phyloP scores from a whole-genome alignment of 176 grass and related monocot species.

The Zoysia japonica region DNA sequence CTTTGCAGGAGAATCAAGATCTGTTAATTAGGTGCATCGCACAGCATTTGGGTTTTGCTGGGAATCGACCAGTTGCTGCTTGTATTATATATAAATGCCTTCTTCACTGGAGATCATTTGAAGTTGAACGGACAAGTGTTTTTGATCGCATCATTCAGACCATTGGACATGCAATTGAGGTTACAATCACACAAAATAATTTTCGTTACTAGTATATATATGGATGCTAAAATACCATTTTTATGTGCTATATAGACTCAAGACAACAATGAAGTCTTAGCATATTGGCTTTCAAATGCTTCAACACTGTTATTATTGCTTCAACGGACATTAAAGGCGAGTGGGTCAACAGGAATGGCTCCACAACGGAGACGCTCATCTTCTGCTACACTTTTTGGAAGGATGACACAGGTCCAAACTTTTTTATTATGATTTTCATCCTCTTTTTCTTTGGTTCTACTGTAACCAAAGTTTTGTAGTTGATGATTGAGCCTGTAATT shows the following conservation, averaged over 20 bases:
- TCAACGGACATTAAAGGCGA: slow-evolving; percentile 90
- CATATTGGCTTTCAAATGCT: slow-evolving; percentile 98
- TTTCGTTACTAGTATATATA: slow-evolving; percentile 22
- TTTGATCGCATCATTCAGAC: slow-evolving; percentile 99
- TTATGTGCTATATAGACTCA: slow-evolving; percentile 73
- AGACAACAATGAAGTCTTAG: slow-evolving; percentile 92
- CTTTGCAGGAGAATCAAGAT: slow-evolving; percentile 93
- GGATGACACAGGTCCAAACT: slow-evolving; percentile 84
- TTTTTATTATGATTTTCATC: not conserved
- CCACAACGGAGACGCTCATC: slow-evolving; percentile 85
- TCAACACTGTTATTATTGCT: slow-evolving; percentile 87
- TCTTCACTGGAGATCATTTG: slow-evolving; percentile 99
- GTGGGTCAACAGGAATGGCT: slow-evolving; percentile 90
- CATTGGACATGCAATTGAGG: slow-evolving; percentile 98
- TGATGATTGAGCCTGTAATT: slow-evolving; percentile 24
- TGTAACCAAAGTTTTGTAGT: slow-evolving; percentile 34
- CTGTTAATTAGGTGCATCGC: slow-evolving; percentile 93
- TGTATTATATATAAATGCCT: slow-evolving; percentile 99
- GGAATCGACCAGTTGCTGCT: slow-evolving; percentile 78
- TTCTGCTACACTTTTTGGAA: slow-evolving; percentile 94
- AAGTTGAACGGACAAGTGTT: slow-evolving; percentile 99
- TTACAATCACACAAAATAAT: slow-evolving; percentile 43
- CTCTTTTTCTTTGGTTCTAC: slow-evolving; percentile 9
- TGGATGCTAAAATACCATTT: slow-evolving; percentile 36
- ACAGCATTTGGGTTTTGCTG: slow-evolving; percentile 87